phyloP scores from a whole-genome alignment of 306 rosid species.

The Cucurbita moschata region DNA sequence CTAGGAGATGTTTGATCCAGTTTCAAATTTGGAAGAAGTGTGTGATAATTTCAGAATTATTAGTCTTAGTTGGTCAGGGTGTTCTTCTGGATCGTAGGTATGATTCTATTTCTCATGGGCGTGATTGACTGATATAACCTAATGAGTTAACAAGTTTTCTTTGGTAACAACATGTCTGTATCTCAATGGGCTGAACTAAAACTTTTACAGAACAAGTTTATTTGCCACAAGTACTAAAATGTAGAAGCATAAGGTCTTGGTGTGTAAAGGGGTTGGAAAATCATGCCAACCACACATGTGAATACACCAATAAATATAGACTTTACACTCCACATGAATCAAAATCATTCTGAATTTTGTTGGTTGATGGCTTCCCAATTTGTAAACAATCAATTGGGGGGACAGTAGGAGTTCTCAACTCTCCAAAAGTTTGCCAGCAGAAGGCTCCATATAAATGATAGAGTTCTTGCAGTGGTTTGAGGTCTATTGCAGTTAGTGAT shows the following conservation, averaged over 20 bases:
- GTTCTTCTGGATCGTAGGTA: neutral
- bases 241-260: slow-evolving; percentile 13
- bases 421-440: slow-evolving; percentile 93
- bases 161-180: neutral
- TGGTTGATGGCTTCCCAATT: slow-evolving; percentile 72
- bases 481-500: slow-evolving; percentile 57
- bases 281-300: slow-evolving; percentile 37
- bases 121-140: neutral
- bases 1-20: neutral
- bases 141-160: too few species aligned
- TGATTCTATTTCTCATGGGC: neutral
- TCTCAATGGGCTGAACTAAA: neutral
- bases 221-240: neutral
- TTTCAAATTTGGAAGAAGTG: neutral
- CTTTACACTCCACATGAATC: slow-evolving; percentile 42
- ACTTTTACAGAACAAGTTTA: neutral
- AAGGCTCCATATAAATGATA: slow-evolving; percentile 69
- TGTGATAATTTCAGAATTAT: neutral
- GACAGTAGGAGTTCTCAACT: slow-evolving; percentile 57
- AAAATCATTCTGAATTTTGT: slow-evolving; percentile 53
- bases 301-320: slow-evolving; percentile 19
- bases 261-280: slow-evolving; percentile 39
- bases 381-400: slow-evolving; percentile 79
- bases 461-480: slow-evolving; percentile 60
- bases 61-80: neutral